A percentile compares a stretch with the other conserved stretches of the same genome.
Conservation (phyloP, 805 yeast species). For the Lipomyces kockii region DNA sequence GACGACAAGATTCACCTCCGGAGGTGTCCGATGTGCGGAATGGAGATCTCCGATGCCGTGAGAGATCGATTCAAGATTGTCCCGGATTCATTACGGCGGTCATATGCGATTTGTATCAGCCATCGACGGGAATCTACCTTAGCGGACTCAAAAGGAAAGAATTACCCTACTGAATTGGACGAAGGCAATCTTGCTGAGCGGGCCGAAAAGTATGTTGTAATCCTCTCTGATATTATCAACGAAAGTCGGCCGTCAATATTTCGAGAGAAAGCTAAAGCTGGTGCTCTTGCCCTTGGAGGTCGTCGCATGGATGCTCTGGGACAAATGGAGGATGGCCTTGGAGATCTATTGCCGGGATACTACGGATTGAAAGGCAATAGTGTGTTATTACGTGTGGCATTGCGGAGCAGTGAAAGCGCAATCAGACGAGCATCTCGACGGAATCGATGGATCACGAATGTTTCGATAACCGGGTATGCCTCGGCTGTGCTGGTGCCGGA, state of each 20-base stretch:
- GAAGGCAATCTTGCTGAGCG: conserved; percentile 17
- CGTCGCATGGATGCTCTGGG: conserved; percentile 27
- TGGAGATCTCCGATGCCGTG: conserved; percentile 13
- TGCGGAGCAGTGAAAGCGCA: conserved; percentile 9
- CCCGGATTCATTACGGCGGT: conserved; percentile 19
- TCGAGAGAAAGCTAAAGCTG: conserved; percentile 26
- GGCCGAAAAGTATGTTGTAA: conserved; percentile 1
- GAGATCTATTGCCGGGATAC: conserved; percentile 32
- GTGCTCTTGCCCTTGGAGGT: conserved; percentile 3
- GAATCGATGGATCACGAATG: conserved; percentile 31
- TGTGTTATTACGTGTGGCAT: conserved; percentile 21
- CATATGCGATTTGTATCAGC: conserved; percentile 30
- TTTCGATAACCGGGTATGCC: conserved; percentile 34
- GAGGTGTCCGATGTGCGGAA: conserved; percentile 28
- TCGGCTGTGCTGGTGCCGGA: conserved; percentile 35
- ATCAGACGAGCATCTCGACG: conserved; percentile 15
- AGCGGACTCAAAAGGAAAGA: conserved; percentile 13
- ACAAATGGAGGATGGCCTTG: conserved; percentile 21
- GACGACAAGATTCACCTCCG: conserved; percentile 13
- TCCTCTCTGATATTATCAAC: conserved; percentile 18
- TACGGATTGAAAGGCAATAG: conserved; percentile 32
- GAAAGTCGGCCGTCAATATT: conserved; percentile 17
- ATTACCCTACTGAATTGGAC: conserved; percentile 26
- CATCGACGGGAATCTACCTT: conserved; percentile 22
- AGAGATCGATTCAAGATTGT: conserved; percentile 12